Percentiles rank a stretch among this genome's conserved stretches.
Conservation (phyloP, 495 filamentous ascomycete genomes). For the Penicillium odoratum region DNA sequence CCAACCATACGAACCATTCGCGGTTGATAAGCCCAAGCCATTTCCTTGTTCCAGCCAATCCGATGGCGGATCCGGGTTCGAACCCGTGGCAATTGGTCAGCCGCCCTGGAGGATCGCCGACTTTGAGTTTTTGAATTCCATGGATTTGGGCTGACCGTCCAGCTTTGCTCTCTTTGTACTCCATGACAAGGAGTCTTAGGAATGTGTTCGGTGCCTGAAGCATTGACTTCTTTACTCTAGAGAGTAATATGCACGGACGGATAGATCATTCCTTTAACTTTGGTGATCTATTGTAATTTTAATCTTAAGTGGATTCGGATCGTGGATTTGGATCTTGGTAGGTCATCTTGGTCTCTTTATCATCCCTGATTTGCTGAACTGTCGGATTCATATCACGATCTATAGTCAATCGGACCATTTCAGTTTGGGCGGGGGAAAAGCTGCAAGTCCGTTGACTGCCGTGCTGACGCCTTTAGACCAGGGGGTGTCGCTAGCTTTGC, state of each 20-base stretch:
- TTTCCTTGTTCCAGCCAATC: slow-evolving; percentile 25
- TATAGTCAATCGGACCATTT: slow-evolving; percentile 2
- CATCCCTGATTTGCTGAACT: not conserved
- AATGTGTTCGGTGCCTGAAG: not conserved
- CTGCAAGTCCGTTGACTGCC: slow-evolving; percentile 18
- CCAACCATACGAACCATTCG: slow-evolving; percentile 26
- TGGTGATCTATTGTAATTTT: too few species aligned
- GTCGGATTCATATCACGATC: not conserved
- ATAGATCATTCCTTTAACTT: not conserved
- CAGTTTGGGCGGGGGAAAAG: slow-evolving; percentile 1
- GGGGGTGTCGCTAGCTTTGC: slow-evolving; percentile 1
- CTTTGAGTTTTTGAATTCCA: slow-evolving; percentile 27
- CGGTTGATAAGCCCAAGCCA: slow-evolving; percentile 32
- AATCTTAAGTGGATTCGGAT: not conserved
- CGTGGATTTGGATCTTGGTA: not conserved
- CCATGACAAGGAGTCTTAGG: not conserved
- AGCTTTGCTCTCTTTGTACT: not conserved
- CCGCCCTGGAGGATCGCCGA: slow-evolving; percentile 26
- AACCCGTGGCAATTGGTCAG: slow-evolving; percentile 26
- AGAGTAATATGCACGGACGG: not conserved
- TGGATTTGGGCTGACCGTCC: slow-evolving; percentile 2
- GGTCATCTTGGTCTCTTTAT: too few species aligned
- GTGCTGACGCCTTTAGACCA: not conserved
- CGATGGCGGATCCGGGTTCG: slow-evolving; percentile 6
- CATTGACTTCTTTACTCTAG: not conserved